These are phyloP conservation scores for Aspergillus avenaceus DNA, from an alignment of 495 filamentous ascomycete species.

Conservation along the genomic window DNA sequence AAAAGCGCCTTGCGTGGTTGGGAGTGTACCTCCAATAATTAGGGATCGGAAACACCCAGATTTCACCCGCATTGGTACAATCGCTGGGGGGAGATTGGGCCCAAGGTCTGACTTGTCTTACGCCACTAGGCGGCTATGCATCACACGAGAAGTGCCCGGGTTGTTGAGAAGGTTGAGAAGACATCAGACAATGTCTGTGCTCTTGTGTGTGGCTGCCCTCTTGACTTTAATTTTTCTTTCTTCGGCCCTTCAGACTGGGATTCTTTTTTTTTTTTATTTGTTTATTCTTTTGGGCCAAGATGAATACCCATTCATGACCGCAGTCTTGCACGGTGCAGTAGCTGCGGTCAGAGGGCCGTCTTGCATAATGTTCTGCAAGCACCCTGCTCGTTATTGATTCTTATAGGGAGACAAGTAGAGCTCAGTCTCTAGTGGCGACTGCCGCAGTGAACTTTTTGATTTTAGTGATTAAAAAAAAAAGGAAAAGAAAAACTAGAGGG, in stretches of 20 bases:
- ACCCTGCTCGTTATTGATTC: not conserved
- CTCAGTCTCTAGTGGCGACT: too few species aligned
- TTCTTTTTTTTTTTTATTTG: not conserved
- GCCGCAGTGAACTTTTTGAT: too few species aligned
- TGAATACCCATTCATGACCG: not conserved
- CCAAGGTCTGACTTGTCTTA: constrained; percentile 14
- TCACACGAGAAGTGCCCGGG: not conserved
- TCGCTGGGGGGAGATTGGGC: not conserved
- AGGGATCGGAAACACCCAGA: not conserved
- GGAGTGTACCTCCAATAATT: not conserved
- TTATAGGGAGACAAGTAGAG: too few species aligned
- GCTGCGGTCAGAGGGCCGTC: not conserved
- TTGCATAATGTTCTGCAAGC: not conserved
- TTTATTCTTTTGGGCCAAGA: not conserved
- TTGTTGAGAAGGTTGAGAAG: not conserved
- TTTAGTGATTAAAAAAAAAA: too few species aligned
- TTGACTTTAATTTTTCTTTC: not conserved
- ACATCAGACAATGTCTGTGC: not conserved
- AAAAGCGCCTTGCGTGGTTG: not conserved
- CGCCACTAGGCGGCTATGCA: constrained; percentile 11
- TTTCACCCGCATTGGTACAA: not conserved
- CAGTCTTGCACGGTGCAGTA: not conserved
- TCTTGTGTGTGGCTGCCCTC: not conserved
- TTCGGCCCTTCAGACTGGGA: not conserved
- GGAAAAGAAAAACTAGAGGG: too few species aligned